Evolutionary conservation across 306 rosid genomes (phyloP).

Genomic region (Aeschynomene evenia): DNA sequence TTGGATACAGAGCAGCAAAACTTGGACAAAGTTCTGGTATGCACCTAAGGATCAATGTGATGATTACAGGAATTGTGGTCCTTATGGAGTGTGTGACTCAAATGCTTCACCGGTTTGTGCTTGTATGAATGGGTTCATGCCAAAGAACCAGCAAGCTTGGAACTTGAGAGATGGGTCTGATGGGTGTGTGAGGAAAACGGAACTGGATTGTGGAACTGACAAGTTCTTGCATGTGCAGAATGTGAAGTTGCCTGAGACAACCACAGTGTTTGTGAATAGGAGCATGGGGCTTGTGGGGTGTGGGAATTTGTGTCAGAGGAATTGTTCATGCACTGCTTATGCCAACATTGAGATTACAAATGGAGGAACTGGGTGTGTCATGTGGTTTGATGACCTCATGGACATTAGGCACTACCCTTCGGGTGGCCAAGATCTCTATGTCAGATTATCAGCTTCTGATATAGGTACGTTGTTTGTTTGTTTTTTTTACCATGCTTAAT

Average conservation of each 20-base stretch:
- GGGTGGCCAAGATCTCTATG: slow-evolving; percentile 60
- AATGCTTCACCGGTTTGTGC: slow-evolving; percentile 65
- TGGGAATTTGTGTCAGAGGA: slow-evolving; percentile 37
- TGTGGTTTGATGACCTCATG: slow-evolving; percentile 49
- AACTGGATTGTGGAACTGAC: slow-evolving; percentile 49
- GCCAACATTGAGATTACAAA: slow-evolving; percentile 33
- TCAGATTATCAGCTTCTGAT: slow-evolving; percentile 72
- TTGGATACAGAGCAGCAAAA: slow-evolving; percentile 40
- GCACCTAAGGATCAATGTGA: slow-evolving; percentile 73
- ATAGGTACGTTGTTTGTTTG: slow-evolving; percentile 38
- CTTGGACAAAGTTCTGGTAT: slow-evolving; percentile 60
- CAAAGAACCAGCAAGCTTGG: slow-evolving; percentile 61
- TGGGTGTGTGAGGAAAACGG: slow-evolving; percentile 65
- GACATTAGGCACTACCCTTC: slow-evolving; percentile 46
- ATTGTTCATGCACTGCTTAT: slow-evolving; percentile 68
- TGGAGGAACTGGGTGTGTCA: slow-evolving; percentile 65
- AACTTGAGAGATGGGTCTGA: slow-evolving; percentile 65
- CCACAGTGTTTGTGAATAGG: slow-evolving; percentile 38
- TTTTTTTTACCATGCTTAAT: not conserved
- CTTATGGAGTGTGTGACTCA: slow-evolving; percentile 57
- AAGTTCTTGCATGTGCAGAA: slow-evolving; percentile 35
- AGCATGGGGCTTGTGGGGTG: slow-evolving; percentile 50
- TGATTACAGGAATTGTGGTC: slow-evolving; percentile 48
- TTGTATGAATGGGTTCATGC: slow-evolving; percentile 62
- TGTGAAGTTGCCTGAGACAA: slow-evolving; percentile 68